phyloP scores from a whole-genome alignment of 805 yeast species.

The Metschnikowia arizonensis region DNA sequence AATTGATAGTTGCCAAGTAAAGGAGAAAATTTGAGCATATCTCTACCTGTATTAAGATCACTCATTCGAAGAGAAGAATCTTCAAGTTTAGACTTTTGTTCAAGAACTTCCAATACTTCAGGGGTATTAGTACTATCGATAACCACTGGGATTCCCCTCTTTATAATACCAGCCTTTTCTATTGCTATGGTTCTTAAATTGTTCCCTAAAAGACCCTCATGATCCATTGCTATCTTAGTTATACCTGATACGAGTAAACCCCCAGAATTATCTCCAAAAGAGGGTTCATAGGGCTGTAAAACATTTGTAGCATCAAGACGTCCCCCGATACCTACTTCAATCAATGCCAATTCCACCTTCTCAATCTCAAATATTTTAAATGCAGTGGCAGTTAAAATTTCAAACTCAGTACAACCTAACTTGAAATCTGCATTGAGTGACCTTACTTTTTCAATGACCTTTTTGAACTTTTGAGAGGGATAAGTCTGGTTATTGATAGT shows the following conservation, averaged over 20 bases:
- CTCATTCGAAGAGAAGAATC: constrained; percentile 28
- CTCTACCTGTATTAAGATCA: constrained; percentile 17
- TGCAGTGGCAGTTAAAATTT: constrained; percentile 79
- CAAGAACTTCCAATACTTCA: constrained; percentile 47
- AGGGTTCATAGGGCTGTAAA: constrained; percentile 22
- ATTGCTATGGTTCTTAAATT: constrained; percentile 61
- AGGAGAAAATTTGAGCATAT: constrained; percentile 45
- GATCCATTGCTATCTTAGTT: constrained; percentile 84
- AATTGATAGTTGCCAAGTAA: constrained; percentile 70
- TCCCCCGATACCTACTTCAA: constrained; percentile 97
- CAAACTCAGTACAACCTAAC: constrained; percentile 83
- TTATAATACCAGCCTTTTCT: constrained; percentile 86
- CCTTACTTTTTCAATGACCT: constrained; percentile 41
- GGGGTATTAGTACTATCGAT: constrained; percentile 18
- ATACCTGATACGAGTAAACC: constrained; percentile 66
- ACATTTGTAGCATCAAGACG: constrained; percentile 85
- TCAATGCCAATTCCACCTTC: constrained; percentile 66
- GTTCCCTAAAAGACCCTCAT: constrained; percentile 69
- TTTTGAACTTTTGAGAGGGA: constrained; percentile 40
- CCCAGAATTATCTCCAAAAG: constrained; percentile 2
- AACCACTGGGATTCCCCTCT: constrained; percentile 55
- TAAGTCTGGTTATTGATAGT: constrained; percentile 60
- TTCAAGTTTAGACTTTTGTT: constrained; percentile 29
- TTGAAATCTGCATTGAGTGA: constrained; percentile 33
- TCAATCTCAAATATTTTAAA: constrained; percentile 62